Evolutionary conservation across 768 basidiomycete species (phyloP).

Genomic region (Hygrocybe coccinea): DNA sequence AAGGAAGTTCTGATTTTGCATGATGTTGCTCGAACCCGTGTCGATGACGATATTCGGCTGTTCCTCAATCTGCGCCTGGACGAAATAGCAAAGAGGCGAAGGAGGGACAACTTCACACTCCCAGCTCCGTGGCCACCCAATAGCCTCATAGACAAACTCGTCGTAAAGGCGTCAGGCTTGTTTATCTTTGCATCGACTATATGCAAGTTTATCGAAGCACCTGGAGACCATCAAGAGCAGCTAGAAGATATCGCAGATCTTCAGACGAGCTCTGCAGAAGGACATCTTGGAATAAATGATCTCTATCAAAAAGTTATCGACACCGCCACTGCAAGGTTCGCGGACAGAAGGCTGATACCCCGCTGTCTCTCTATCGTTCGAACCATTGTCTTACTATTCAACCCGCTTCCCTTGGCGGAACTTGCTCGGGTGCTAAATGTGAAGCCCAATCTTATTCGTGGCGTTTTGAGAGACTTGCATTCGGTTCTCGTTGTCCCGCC

Average conservation of each 20-base stretch:
- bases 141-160: neutral
- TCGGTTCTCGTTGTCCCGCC: constrained; percentile 8
- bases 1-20: neutral
- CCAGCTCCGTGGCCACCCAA: neutral
- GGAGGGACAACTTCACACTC: neutral
- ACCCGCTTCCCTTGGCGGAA: neutral
- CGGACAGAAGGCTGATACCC: constrained; percentile 2
- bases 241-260: constrained; percentile 11
- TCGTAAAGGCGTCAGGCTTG: neutral
- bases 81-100: constrained; percentile 8
- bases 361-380: neutral
- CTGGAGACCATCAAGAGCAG: constrained; percentile 1
- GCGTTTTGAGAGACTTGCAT: constrained; percentile 5
- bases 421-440: constrained; percentile 3
- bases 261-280: constrained; percentile 13
- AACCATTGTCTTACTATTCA: neutral
- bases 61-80: constrained; percentile 10
- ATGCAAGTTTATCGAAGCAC: constrained; percentile 12
- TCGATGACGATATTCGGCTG: constrained; percentile 16
- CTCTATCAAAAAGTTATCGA: constrained; percentile 15
- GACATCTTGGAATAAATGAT: constrained; percentile 14
- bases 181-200: constrained; percentile 1
- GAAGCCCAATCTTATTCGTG: neutral
- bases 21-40: neutral
- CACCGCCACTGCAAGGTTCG: neutral